Conservation (phyloP, 176 grass and related monocot genomes). For the Carex cristatella region DNA sequence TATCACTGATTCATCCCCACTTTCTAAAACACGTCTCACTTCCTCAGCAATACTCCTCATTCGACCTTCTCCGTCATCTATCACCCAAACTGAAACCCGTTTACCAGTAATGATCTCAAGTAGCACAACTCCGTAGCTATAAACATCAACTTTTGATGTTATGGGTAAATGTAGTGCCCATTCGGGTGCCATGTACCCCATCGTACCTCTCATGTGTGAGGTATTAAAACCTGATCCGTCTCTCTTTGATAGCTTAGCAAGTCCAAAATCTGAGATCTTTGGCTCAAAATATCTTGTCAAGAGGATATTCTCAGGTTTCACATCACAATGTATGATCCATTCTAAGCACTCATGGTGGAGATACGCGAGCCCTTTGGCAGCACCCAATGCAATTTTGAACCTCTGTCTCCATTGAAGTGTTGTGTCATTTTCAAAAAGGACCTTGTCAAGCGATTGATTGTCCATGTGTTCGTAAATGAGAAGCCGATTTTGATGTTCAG, state of each 20-base stretch:
- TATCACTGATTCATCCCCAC: constrained; percentile 33
- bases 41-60: constrained; percentile 22
- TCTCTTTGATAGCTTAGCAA: constrained; percentile 58
- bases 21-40: constrained; percentile 31
- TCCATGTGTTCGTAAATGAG: constrained; percentile 64
- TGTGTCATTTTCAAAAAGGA: constrained; percentile 39
- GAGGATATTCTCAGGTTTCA: constrained; percentile 82
- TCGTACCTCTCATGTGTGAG: constrained; percentile 55
- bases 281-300: constrained; percentile 57
- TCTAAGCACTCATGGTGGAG: constrained; percentile 84
- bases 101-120: constrained; percentile 51
- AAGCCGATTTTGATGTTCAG: constrained; percentile 32
- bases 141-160: constrained; percentile 62
- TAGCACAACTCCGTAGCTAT: constrained; percentile 58
- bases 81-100: constrained; percentile 34
- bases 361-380: constrained; percentile 56
- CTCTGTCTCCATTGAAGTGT: constrained; percentile 48
- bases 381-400: constrained; percentile 65
- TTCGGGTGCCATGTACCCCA: constrained; percentile 71
- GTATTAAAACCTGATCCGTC: constrained; percentile 24
- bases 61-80: background rate
- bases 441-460: constrained; percentile 57
- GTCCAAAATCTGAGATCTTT: constrained; percentile 69
- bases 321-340: constrained; percentile 72
- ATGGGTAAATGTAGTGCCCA: constrained; percentile 40